Evolutionary conservation across 1,284 basidiomycete genomes (phyloP).

Genomic region (Cryptococcus sp.): DNA sequence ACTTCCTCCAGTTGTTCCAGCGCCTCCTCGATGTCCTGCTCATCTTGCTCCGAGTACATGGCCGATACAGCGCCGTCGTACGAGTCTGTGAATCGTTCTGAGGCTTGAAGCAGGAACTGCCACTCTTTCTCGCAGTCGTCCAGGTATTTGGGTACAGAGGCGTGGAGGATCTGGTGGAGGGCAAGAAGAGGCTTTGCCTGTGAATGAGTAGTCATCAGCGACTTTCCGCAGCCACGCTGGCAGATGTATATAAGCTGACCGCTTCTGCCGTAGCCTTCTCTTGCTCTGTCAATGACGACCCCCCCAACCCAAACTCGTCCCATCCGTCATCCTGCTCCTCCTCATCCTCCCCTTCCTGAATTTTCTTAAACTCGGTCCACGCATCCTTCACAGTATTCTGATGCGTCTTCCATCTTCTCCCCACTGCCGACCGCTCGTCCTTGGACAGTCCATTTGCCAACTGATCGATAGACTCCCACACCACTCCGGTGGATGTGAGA

Average conservation of each 20-base stretch:
- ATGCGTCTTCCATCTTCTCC: slow-evolving; percentile 31
- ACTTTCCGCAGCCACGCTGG: no score
- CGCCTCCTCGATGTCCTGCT: slow-evolving; percentile 27
- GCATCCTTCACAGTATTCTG: slow-evolving; percentile 39
- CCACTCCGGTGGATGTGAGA: slow-evolving; percentile 38
- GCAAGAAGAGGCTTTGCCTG: slow-evolving; percentile 40
- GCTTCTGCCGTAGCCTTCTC: slow-evolving; percentile 32
- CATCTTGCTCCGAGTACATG: slow-evolving; percentile 40
- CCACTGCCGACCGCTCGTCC: slow-evolving; percentile 28
- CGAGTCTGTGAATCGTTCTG: slow-evolving; percentile 21
- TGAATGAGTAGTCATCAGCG: no score
- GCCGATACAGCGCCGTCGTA: slow-evolving; percentile 37
- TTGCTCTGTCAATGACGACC: slow-evolving; percentile 21
- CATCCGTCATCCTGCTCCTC: slow-evolving; percentile 34
- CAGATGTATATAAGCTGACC: slow-evolving; percentile 25
- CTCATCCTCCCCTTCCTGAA: slow-evolving; percentile 29
- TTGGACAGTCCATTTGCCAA: slow-evolving; percentile 20
- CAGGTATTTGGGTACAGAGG: slow-evolving; percentile 33
- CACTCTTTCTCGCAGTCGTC: slow-evolving; percentile 13
- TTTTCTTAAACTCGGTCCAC: slow-evolving; percentile 46
- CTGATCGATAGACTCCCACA: slow-evolving; percentile 41
- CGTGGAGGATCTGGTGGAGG: slow-evolving; percentile 41
- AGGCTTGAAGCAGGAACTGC: slow-evolving; percentile 20
- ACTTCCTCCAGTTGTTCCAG: slow-evolving; percentile 17
- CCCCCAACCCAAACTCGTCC: slow-evolving; percentile 34